Percentiles rank a stretch among this genome's conserved stretches.
phyloP scores from a whole-genome alignment of 306 rosid genomes.

The Trifolium dubium region DNA sequence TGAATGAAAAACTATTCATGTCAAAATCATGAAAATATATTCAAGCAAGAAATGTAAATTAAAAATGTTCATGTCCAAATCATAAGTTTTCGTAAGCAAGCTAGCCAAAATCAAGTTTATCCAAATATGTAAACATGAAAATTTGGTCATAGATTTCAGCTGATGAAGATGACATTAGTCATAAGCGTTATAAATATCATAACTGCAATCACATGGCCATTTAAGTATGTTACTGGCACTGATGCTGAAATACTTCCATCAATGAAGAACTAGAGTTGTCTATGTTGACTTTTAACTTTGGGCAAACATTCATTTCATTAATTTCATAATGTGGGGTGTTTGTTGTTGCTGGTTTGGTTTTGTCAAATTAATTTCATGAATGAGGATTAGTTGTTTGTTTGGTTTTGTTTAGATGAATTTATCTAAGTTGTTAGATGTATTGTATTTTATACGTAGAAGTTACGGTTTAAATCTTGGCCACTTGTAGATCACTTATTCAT shows the following conservation, averaged over 20 bases:
- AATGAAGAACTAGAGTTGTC: background rate
- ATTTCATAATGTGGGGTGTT: background rate
- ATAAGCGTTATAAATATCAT: background rate
- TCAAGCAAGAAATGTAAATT: background rate
- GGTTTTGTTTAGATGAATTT: too few species aligned
- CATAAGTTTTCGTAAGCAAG: background rate
- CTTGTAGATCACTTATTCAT: too few species aligned
- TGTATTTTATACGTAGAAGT: too few species aligned
- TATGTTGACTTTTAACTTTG: background rate
- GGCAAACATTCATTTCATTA: background rate
- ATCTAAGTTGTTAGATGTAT: too few species aligned
- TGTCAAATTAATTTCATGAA: too few species aligned
- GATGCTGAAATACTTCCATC: background rate
- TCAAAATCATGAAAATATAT: background rate
- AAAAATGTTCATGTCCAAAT: background rate
- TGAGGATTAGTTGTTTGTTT: too few species aligned
- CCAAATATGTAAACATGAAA: background rate
- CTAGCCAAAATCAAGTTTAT: background rate
- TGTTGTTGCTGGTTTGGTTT: too few species aligned
- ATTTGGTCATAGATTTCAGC: background rate
- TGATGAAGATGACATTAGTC: background rate
- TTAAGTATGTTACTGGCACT: background rate
- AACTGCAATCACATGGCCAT: background rate
- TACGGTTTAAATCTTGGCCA: too few species aligned
- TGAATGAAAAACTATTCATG: too few species aligned